phyloP scores from a whole-genome alignment of 164 flowering plant species.

The Warburgia ugandensis region DNA sequence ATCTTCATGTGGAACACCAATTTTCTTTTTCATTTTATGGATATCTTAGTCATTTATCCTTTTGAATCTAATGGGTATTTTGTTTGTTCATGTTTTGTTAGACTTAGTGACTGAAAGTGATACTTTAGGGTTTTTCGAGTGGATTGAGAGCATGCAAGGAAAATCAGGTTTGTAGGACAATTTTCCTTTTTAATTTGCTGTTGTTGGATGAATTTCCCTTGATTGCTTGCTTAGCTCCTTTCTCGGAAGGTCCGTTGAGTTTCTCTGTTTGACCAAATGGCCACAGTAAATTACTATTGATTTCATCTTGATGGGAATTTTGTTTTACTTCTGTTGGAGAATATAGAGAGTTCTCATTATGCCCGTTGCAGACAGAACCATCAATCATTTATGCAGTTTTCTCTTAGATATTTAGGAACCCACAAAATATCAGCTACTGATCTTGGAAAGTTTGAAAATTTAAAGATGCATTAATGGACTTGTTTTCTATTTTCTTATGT shows the following conservation, averaged over 20 bases:
- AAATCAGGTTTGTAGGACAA: constrained; percentile 56
- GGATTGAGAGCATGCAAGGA: constrained; percentile 56
- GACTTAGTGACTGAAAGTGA: constrained; percentile 35
- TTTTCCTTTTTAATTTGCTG: neutral
- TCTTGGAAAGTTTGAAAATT: neutral
- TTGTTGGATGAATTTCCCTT: neutral
- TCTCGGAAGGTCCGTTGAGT: too few species aligned
- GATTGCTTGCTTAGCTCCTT: neutral
- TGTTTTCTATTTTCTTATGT: too few species aligned
- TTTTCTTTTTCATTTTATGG: neutral
- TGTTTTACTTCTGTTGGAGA: too few species aligned
- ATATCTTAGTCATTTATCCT: neutral
- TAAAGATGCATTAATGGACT: neutral
- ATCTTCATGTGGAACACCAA: neutral
- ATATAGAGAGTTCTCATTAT: too few species aligned
- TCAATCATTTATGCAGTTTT: too few species aligned
- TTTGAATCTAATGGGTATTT: neutral
- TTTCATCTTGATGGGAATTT: too few species aligned
- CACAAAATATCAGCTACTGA: too few species aligned
- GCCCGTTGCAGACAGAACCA: too few species aligned
- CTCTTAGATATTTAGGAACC: too few species aligned
- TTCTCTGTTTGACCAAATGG: too few species aligned
- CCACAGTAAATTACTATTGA: too few species aligned
- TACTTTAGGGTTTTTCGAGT: constrained; percentile 77
- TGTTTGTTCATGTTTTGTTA: constrained; percentile 18